Evolutionary conservation across 106 monocot species (phyloP), one percentile per base, ranked within the genome.

Genomic region (Acorus calamus): DNA sequence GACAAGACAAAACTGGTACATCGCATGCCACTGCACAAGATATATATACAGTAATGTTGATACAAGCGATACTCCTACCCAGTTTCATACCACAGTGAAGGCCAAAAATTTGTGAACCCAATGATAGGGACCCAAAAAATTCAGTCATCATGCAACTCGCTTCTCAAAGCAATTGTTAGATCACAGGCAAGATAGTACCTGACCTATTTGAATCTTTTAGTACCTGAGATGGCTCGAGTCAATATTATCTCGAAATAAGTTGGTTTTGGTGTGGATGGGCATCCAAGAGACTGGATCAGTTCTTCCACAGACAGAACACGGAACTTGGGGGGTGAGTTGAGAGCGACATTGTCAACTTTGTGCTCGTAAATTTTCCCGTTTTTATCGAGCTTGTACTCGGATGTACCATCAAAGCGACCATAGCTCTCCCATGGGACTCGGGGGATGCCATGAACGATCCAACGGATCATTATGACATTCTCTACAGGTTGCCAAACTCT

Each of bases 301-400:
- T 93, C 78, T 46, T 78, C 80, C 8, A 93, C 78, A 0, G 71
- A 59, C 11, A 74, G 52, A 50, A 83, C 71, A 69, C 48, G 72
- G 70, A 89, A 93, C 54, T 76, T 80, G 0, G 78, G 80, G n/a
- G 80, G 85, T 5, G 85, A 68, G 65, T 79, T 88, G 8, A 80
- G 61, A 49, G 78, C 85, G 13, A 93, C 54, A 49, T 93, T 93
- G 59, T 89, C 76, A 10, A 89, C 83, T 43, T 67, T 64, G 54
- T 93, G 93, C 80, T 93, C 93, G n/a, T 64, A 88, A 10, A 93
- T 89, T 76, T 93, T 93, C 2, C 93, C 93, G 43, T 86, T 70
- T 63, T 76, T 78, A 60, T 92, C 92, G 8, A 92, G 84, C 66
- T 92, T 92, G 74, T 88, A 92, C 68, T 83, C 83, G 1, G 83